Evolutionary conservation across 164 flowering plant genomes (phyloP), one percentile per base, ranked within the genome.

Genomic region (Aristolochia fimbriata): DNA sequence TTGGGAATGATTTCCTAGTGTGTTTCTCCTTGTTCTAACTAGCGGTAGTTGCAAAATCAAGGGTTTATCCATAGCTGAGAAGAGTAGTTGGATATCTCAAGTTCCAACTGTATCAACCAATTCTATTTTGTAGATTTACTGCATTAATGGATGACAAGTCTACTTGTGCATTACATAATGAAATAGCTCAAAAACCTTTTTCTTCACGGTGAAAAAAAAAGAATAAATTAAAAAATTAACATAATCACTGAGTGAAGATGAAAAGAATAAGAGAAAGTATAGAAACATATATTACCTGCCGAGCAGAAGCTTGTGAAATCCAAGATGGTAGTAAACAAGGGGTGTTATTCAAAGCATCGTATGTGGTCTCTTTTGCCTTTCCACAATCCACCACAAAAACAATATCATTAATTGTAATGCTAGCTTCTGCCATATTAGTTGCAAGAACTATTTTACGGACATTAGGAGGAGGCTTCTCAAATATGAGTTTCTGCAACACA

Each of bases 341-440:
- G 13, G 99, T 93, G 66, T 93, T 93, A 74, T 94, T 94, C 73
- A 94, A 76, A 62, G 99, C 99, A 82, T 94, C 99, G 79, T 94
- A 94, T 31, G 99, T 85, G 56, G 99, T 94, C 76, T 91, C 99
- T 74, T 94, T 94, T 10, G 99, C 99, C 79, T 94, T 94, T 53
- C 99, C 99, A 76, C 99, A 91, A 70, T 94, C 99, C 71, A 94
- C 91, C 50, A 94, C 96, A 71, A 91, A 94, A 60, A 91, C 99
- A 51, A 91, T 58, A 63, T 94, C 99, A 76, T 94, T 94, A 71
- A 94, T 86, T 50, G 99, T 94, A 61, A 94, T 94, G 75, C 99
- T 94, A 53, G 99, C 99, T 72, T 94, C 99, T 41, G 99, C 99
- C 99, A 94, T 94, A 72, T 94, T 94, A 57, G 99, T 94, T 5